Conservation (phyloP, 2,329 filamentous ascomycete genomes). For the Cladosporium colombiae region DNA sequence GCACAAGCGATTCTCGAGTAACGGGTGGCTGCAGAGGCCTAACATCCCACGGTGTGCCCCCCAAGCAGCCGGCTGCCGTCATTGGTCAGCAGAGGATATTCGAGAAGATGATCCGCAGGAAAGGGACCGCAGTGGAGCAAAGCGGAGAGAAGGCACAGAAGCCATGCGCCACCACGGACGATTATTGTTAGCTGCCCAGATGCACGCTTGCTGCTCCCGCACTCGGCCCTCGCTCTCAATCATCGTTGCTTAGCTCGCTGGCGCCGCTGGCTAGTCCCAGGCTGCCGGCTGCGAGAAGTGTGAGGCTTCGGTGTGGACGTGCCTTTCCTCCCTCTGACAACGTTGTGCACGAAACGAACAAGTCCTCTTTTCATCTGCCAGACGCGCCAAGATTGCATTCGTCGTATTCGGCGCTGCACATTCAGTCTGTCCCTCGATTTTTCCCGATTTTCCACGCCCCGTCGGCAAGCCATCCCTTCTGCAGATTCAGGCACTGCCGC, state of each 20-base stretch:
- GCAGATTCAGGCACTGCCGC: slow-evolving; percentile 19
- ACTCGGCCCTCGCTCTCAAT: slow-evolving; percentile 20
- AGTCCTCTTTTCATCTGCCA: neutral
- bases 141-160: slow-evolving; percentile 7
- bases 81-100: slow-evolving; percentile 9
- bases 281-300: slow-evolving; percentile 19
- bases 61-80: slow-evolving; percentile 1
- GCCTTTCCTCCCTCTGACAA: slow-evolving; percentile 17
- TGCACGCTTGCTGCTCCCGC: slow-evolving; percentile 20
- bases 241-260: slow-evolving; percentile 21
- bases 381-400: slow-evolving; percentile 20
- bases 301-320: slow-evolving; percentile 17
- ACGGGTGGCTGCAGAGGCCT: slow-evolving; percentile 14
- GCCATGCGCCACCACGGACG: slow-evolving; percentile 17
- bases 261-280: slow-evolving; percentile 19
- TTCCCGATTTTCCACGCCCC: neutral
- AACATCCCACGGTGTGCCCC: slow-evolving; percentile 8
- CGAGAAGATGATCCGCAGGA: slow-evolving; percentile 16
- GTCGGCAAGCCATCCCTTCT: slow-evolving; percentile 10
- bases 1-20: slow-evolving; percentile 18
- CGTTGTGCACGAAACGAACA: slow-evolving; percentile 11
- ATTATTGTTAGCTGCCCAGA: slow-evolving; percentile 19
- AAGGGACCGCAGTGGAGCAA: slow-evolving; percentile 9
- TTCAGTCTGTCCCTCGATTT: neutral
- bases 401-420: slow-evolving; percentile 11